Conservation (phyloP, 768 basidiomycete genomes). For the Macrolepiota fuliginosa region DNA sequence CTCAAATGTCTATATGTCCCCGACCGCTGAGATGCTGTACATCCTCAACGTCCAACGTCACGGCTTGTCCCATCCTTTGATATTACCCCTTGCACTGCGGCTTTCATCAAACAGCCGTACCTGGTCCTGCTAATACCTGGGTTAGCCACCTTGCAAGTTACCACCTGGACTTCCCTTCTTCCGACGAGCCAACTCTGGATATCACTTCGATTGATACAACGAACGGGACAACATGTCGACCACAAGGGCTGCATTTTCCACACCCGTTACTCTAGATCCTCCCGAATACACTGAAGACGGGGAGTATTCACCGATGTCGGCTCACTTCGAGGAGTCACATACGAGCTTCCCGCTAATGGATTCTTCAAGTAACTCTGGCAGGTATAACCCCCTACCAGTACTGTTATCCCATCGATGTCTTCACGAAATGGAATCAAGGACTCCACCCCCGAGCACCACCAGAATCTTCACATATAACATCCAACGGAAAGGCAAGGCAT, state of each 20-base stretch:
- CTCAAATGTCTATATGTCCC: not conserved
- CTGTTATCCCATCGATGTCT: not conserved
- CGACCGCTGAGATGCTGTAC: not conserved
- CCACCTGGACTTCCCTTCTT: not conserved
- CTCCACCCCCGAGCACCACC: constrained; percentile 14
- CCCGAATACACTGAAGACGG: constrained; percentile 1
- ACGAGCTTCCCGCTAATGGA: not conserved
- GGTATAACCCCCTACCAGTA: not conserved
- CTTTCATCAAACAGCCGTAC: not conserved
- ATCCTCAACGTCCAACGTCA: not conserved
- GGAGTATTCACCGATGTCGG: constrained; percentile 2
- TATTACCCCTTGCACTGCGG: not conserved
- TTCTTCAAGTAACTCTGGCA: not conserved
- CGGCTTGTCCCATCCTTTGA: not conserved
- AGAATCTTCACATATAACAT: constrained; percentile 28
- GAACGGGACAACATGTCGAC: not conserved
- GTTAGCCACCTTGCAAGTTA: not conserved
- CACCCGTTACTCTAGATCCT: not conserved
- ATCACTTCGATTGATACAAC: not conserved
- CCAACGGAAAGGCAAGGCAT: constrained; percentile 32
- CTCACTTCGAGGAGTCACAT: not conserved
- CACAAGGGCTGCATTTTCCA: not conserved
- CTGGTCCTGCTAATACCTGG: not conserved
- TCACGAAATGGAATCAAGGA: too few relatives aligned
- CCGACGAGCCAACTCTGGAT: not conserved